Evolutionary conservation across 371 early-diverging fungal genomes (phyloP).

Genomic region (Mucor plumbeus): DNA sequence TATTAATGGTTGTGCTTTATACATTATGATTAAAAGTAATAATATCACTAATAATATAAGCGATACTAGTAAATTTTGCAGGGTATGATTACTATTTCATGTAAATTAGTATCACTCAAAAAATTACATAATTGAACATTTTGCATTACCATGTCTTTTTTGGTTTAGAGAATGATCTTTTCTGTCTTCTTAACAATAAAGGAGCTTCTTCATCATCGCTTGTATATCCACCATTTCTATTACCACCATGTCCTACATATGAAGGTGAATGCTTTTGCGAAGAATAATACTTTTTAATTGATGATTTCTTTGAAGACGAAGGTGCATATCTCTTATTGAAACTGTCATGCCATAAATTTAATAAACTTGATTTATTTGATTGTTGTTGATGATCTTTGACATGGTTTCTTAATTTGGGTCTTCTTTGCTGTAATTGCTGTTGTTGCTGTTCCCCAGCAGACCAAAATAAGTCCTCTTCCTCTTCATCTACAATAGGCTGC

Average conservation of each 20-base stretch:
- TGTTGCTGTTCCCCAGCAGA: slow-evolving; percentile 15
- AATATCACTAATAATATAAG: slow-evolving; percentile 5
- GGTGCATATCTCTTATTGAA: slow-evolving; percentile 7
- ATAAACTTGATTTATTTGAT: slow-evolving; percentile 10
- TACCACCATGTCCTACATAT: neutral
- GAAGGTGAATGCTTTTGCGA: neutral
- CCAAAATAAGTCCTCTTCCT: slow-evolving; percentile 22
- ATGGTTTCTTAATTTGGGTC: slow-evolving; percentile 26
- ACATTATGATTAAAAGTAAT: slow-evolving; percentile 15
- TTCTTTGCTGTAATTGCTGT: slow-evolving; percentile 14
- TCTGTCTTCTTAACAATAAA: slow-evolving; percentile 24
- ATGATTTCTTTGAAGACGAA: neutral
- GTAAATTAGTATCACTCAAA: neutral
- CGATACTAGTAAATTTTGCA: neutral
- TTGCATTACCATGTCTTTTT: slow-evolving; percentile 13
- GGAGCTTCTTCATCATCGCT: slow-evolving; percentile 51
- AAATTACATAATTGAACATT: neutral
- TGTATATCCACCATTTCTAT: slow-evolving; percentile 42
- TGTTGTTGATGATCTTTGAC: slow-evolving; percentile 12
- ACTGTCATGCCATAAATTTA: slow-evolving; percentile 21
- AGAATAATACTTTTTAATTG: neutral
- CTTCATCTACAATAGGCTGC: slow-evolving; percentile 15
- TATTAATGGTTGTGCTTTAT: slow-evolving; percentile 48
- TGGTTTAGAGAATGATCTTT: neutral
- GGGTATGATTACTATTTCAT: neutral